Evolutionary conservation across 805 yeast genomes (phyloP).

Genomic region (Saccharomycopsis babjevae): DNA sequence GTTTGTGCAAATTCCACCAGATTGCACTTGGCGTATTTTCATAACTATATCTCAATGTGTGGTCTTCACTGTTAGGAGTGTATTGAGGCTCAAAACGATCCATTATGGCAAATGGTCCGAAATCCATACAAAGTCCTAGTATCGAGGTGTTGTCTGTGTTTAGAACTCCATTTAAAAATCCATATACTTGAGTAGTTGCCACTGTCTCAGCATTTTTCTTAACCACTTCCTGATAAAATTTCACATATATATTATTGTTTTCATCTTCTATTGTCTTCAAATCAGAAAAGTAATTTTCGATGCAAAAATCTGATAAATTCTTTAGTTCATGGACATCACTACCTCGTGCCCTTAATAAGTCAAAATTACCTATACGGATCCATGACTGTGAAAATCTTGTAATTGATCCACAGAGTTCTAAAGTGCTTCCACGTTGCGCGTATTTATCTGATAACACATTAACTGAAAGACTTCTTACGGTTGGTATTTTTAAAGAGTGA

Average conservation of each 20-base stretch:
- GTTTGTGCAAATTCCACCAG: conserved; percentile 85
- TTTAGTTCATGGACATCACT: conserved; percentile 50
- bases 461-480: conserved; percentile 74
- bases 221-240: conserved; percentile 60
- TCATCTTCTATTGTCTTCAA: conserved; percentile 3
- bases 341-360: conserved; percentile 63
- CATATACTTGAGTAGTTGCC: conserved; percentile 85
- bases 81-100: conserved; percentile 72
- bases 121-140: conserved; percentile 82
- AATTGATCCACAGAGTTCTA: conserved; percentile 76
- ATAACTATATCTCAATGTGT: conserved; percentile 58
- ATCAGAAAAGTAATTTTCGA: conserved; percentile 40
- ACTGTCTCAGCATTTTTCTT: conserved; percentile 66
- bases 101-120: conserved; percentile 90
- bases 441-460: conserved; percentile 61
- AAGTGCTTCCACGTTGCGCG: conserved; percentile 58
- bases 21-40: conserved; percentile 76
- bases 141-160: conserved; percentile 92
- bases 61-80: conserved; percentile 89
- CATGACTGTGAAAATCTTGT: conserved; percentile 76
- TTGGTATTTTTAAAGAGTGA: conserved; percentile 72
- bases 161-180: conserved; percentile 87
- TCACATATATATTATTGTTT: conserved; percentile 37
- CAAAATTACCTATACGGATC: conserved; percentile 85
- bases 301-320: conserved; percentile 59